A percentile compares a stretch with the other conserved stretches of the same genome.
These are phyloP conservation scores for Candida rishiriensis DNA, from an alignment of 805 yeast species.

Conservation along the genomic window DNA sequence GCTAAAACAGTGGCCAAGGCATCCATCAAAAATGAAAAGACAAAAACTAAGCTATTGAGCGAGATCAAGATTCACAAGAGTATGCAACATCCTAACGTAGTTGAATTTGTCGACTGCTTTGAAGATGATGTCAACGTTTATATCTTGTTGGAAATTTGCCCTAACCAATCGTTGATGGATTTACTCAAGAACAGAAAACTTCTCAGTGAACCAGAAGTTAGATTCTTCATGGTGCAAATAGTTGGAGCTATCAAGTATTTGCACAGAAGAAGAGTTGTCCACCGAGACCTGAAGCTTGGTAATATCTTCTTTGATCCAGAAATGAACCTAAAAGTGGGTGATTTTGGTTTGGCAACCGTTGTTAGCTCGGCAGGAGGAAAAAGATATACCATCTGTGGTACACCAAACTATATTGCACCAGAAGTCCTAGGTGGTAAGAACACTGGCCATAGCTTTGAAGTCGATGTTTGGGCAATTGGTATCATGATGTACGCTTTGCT, in stretches of 20 bases:
- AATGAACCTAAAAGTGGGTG: slow-evolving; percentile 95
- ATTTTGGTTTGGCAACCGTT: slow-evolving; percentile 97
- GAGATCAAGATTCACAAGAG: slow-evolving; percentile 94
- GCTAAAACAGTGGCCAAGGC: slow-evolving; percentile 98
- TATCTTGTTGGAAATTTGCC: slow-evolving; percentile 89
- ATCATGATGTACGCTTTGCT: slow-evolving; percentile 92
- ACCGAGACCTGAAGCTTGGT: slow-evolving; percentile 93
- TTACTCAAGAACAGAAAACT: slow-evolving; percentile 76
- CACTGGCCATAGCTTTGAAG: slow-evolving; percentile 89
- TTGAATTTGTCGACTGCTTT: slow-evolving; percentile 91
- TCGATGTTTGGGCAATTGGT: slow-evolving; percentile 97
- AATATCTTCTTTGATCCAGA: slow-evolving; percentile 91
- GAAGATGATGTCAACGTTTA: slow-evolving; percentile 95
- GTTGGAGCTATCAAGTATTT: slow-evolving; percentile 91
- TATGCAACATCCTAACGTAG: slow-evolving; percentile 84
- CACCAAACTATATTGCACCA: slow-evolving; percentile 98
- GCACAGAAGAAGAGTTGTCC: slow-evolving; percentile 89
- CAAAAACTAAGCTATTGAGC: slow-evolving; percentile 77
- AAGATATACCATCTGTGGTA: slow-evolving; percentile 94
- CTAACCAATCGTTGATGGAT: slow-evolving; percentile 92
- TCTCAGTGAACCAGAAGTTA: slow-evolving; percentile 88
- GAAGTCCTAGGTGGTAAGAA: slow-evolving; percentile 88
- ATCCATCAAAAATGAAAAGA: slow-evolving; percentile 85
- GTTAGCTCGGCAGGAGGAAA: slow-evolving; percentile 63
- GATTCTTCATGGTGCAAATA: slow-evolving; percentile 85